Conservation (phyloP, 257 asterid genomes). For the Linaria vulgaris region DNA sequence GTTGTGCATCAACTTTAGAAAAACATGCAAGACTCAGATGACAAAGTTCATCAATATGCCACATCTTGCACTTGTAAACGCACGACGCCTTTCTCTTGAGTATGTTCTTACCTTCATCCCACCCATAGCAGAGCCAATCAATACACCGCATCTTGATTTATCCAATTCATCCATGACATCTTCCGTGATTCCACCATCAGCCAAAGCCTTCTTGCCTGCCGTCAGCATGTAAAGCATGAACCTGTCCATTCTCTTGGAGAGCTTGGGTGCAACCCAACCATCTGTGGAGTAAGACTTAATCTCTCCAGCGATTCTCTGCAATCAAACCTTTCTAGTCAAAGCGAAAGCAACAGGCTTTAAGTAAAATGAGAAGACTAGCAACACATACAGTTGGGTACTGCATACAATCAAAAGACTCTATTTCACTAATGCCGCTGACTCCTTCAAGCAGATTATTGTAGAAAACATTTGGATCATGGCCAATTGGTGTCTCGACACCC, state of each 20-base stretch:
- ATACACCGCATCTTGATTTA: conserved; percentile 81
- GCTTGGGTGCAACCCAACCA: conserved; percentile 94
- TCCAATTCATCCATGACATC: conserved; percentile 67
- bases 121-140: conserved; percentile 96
- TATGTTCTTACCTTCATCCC: conserved; percentile 76
- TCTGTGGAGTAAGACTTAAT: conserved; percentile 86
- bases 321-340: conserved; percentile 31
- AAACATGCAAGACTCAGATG: conserved; percentile 4
- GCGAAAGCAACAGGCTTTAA: conserved; percentile 22
- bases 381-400: conserved; percentile 76
- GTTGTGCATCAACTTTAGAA: conserved; percentile 9
- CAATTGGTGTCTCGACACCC: conserved; percentile 91
- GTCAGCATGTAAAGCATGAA: conserved; percentile 98
- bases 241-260: conserved; percentile 87
- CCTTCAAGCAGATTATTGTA: conserved; percentile 88
- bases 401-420: conserved; percentile 89
- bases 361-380: conserved; percentile 19
- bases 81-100: conserved; percentile 1
- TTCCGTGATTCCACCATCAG: conserved; percentile 80
- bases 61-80: conserved; percentile 13
- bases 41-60: no score
- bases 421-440: conserved; percentile 84
- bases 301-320: conserved; percentile 96
- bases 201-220: conserved; percentile 94
- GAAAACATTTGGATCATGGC: conserved; percentile 73